A percentile compares a stretch with the other conserved stretches of the same genome.
These are phyloP conservation scores for Saccharomycopsis hybrid DNA, from an alignment of 1,139 yeast genomes.

Conservation along the genomic window DNA sequence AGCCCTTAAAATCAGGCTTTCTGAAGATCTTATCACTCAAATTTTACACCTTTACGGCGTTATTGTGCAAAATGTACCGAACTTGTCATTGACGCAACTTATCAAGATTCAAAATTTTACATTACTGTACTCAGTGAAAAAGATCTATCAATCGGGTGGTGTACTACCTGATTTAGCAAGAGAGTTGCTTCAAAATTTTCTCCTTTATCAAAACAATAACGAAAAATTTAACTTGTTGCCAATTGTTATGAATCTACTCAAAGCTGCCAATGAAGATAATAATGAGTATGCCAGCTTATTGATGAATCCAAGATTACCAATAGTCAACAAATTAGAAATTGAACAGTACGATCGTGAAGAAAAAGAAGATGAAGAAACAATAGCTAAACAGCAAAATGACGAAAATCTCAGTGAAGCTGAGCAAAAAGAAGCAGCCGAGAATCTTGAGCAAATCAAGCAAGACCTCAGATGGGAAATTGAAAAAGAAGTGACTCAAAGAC, in stretches of 20 bases:
- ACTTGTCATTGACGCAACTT: conserved; percentile 57
- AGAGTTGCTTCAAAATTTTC: conserved; percentile 43
- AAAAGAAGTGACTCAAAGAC: conserved; percentile 21
- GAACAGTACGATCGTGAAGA: conserved; percentile 25
- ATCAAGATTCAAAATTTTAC: conserved; percentile 54
- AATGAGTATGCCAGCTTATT: conserved; percentile 48
- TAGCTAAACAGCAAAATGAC: conserved; percentile 26
- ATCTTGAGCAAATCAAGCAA: conserved; percentile 21
- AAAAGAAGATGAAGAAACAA: conserved; percentile 26
- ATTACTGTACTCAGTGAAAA: conserved; percentile 41
- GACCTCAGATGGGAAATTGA: conserved; percentile 27
- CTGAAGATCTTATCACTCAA: conserved; percentile 32
- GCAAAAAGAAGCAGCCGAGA: conserved; percentile 25
- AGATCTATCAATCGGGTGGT: conserved; percentile 28
- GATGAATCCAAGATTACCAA: conserved; percentile 75
- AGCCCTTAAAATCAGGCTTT: conserved; percentile 42
- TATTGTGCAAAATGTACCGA: conserved; percentile 42
- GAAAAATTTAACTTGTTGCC: conserved; percentile 61
- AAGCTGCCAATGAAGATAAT: conserved; percentile 24
- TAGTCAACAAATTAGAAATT: conserved; percentile 39
- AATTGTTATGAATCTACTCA: conserved; percentile 45
- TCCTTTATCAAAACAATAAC: conserved; percentile 58
- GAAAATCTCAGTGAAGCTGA: conserved; percentile 25
- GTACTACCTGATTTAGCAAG: conserved; percentile 32
- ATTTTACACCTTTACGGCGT: conserved; percentile 45